These are phyloP conservation scores for Aquilaria yunnanensis DNA, from an alignment of 345 rosid species.

Conservation along the genomic window DNA sequence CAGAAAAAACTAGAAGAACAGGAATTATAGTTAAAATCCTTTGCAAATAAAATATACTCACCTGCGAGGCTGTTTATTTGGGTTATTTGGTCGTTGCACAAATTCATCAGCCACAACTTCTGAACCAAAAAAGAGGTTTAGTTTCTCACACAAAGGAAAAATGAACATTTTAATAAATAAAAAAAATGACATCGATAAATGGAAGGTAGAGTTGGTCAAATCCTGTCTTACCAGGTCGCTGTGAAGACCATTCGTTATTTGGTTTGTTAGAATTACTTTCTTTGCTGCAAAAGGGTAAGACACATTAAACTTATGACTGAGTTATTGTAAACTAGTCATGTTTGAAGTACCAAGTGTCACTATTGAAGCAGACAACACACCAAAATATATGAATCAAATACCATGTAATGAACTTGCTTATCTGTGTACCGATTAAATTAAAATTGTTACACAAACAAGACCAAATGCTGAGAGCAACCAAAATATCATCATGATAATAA, in stretches of 20 bases:
- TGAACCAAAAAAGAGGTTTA: slow-evolving; percentile 18
- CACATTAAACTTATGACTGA: no score
- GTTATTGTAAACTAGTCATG: no score
- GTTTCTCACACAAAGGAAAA: slow-evolving; percentile 4
- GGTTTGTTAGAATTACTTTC: slow-evolving; percentile 36
- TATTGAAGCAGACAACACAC: no score
- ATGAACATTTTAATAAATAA: no score
- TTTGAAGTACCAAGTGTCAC: no score
- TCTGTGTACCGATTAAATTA: no score
- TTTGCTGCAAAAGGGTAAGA: slow-evolving; percentile 38
- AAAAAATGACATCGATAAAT: not conserved
- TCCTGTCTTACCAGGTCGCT: slow-evolving; percentile 43
- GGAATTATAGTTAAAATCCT: no score
- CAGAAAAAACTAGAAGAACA: not conserved
- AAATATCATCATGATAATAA: no score
- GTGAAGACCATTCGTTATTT: slow-evolving; percentile 42
- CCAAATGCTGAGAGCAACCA: no score
- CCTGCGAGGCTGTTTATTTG: slow-evolving; percentile 50
- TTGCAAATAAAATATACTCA: slow-evolving; percentile 11
- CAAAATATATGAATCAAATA: no score
- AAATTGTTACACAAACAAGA: no score
- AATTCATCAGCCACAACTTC: slow-evolving; percentile 47
- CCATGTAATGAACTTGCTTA: no score
- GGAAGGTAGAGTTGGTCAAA: slow-evolving; percentile 3
- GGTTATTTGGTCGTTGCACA: slow-evolving; percentile 42